Percentiles rank a stretch among this genome's conserved stretches.
phyloP scores from a whole-genome alignment of 73 alveolate genomes.

The Diophrys appendiculata region DNA sequence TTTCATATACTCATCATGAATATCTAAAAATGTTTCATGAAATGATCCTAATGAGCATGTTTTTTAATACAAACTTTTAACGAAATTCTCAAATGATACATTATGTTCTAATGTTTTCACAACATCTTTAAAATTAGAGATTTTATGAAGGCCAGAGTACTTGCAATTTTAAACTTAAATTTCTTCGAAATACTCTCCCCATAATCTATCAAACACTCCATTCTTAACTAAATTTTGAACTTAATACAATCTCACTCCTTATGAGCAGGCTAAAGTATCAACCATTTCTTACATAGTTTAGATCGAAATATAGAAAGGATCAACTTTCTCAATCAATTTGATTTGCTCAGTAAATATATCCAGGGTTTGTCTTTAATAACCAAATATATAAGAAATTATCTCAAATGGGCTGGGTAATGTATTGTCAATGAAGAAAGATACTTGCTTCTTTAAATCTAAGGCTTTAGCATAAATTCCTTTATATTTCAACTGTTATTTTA shows the following conservation, averaged over 20 bases:
- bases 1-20: not conserved
- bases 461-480: not conserved
- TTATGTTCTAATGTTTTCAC: too few species aligned
- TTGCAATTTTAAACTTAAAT: too few species aligned
- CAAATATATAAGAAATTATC: too few species aligned
- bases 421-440: not conserved
- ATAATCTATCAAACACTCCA: too few species aligned
- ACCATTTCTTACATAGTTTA: not conserved
- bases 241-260: not conserved
- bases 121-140: too few species aligned
- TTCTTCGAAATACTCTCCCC: not conserved
- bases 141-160: too few species aligned
- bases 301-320: not conserved
- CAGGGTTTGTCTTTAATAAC: not conserved
- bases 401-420: not conserved
- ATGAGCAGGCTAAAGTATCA: not conserved
- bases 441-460: not conserved
- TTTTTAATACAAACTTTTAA: too few species aligned
- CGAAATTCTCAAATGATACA: too few species aligned
- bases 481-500: too few species aligned
- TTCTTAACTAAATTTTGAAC: not conserved
- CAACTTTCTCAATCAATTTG: not conserved
- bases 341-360: not conserved
- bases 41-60: too few species aligned
- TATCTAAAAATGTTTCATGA: too few species aligned